These are phyloP conservation scores for Malus orientalis DNA, from an alignment of 306 rosid genomes.

Conservation along the genomic window DNA sequence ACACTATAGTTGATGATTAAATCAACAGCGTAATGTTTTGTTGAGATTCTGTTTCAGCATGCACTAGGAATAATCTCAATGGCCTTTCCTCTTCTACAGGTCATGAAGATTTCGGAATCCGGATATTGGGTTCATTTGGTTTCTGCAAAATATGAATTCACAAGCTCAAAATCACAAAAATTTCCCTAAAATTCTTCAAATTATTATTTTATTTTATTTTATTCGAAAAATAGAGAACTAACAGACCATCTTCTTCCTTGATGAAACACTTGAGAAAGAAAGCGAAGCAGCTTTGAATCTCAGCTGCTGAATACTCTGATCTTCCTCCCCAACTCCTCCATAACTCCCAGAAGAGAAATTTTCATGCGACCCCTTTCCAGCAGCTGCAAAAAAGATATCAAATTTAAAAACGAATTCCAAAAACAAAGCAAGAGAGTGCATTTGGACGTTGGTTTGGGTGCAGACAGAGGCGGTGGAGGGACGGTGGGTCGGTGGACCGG, in stretches of 20 bases:
- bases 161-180: slow-evolving; percentile 3
- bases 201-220: too few relatives aligned
- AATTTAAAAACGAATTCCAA: not conserved
- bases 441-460: slow-evolving; percentile 23
- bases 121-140: slow-evolving; percentile 22
- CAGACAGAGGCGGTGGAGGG: slow-evolving; percentile 72
- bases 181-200: not conserved
- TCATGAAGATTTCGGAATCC: slow-evolving; percentile 22
- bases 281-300: slow-evolving; percentile 19
- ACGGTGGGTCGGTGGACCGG: slow-evolving; percentile 24
- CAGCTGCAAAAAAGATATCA: slow-evolving; percentile 28
- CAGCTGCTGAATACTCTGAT: slow-evolving; percentile 11
- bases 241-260: slow-evolving; percentile 41
- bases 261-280: slow-evolving; percentile 24
- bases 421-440: not conserved
- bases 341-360: slow-evolving; percentile 27
- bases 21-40: not conserved
- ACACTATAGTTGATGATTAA: not conserved
- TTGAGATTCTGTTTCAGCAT: not conserved
- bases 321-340: slow-evolving; percentile 27
- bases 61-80: too few relatives aligned
- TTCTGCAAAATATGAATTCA: slow-evolving; percentile 28
- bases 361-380: slow-evolving; percentile 43
- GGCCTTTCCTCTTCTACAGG: not conserved
- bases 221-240: not conserved